Base-by-base conservation (phyloP, 768 basidiomycete species). In the Suillus cothurnatus region DNA sequence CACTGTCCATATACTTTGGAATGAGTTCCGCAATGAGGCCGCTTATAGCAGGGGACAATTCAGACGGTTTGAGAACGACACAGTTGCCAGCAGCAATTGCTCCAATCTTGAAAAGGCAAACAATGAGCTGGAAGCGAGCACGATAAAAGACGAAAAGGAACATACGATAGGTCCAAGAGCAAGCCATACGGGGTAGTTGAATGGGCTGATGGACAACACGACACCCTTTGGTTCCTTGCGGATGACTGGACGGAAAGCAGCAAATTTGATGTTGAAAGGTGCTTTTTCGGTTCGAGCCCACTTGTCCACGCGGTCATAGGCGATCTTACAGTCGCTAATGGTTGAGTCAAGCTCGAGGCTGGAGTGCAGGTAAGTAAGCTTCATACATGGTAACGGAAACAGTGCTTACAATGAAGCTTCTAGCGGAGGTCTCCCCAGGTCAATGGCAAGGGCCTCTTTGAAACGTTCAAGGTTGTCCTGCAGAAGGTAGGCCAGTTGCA, bases 1-100 rank as follows among this genome's bases (percentile, higher is more conserved):
- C 83, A 0, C 79, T 74, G 73, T 95, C 94, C 65, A 96, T 69
- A 70, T 96, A 95, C 71, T 91, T 86, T 2, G 87, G 87, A 7
- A 93, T 47, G 8, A 94, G 83, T 69, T 92, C 88, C 0, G 88
- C 82, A 19, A 93, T 71, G 14, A 94, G 81, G 12, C 82, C 69
- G 50, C 85, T 85, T 4, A 81, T 78, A 2, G 84, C 82, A 0
- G 89, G 85, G 0, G 85, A 78, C 3, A 85, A 76, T 71, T 95
- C 94, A 1, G 94, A 90, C 0, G 92, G 91, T 73, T 95, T 95
- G 61, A 94, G 55, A 6, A 90, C 76, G 4, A 85, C 86, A 0
- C 90, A 81, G 69, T 88, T 89, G 7, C 94, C 94, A 3, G 93
- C 91, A 0, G 93, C 89, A 47, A 96, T 84, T 1, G 94, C 94